A percentile compares a stretch with the other conserved stretches of the same genome.
Conservation (phyloP, 257 asterid genomes). For the Solanum ossicruentum region DNA sequence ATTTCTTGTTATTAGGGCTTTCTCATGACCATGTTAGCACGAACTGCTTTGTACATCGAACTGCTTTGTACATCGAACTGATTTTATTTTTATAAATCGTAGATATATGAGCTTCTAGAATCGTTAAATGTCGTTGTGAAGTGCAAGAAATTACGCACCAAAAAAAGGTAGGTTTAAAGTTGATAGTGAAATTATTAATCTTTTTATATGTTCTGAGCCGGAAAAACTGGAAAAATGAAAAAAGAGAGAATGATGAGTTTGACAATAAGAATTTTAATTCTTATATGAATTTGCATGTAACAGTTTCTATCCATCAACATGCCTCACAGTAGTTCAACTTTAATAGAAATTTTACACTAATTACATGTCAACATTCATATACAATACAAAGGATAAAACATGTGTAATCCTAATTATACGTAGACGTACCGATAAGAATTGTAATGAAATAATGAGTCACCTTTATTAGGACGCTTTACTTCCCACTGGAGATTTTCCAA, state of each 20-base stretch:
- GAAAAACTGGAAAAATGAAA: not conserved
- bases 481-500: too few species aligned
- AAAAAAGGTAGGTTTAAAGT: not conserved
- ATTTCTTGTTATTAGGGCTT: fast-evolving
- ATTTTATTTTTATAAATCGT: not conserved
- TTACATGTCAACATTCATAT: too few species aligned
- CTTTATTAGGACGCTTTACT: too few species aligned
- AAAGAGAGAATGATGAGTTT: not conserved
- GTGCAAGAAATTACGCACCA: not conserved
- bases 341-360: not conserved
- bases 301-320: not conserved
- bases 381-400: not conserved
- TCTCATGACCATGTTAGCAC: fast-evolving
- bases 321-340: not conserved
- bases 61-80: fast-evolving
- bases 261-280: not conserved
- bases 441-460: too few species aligned
- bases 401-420: not conserved
- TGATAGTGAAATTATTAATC: not conserved
- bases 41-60: not conserved
- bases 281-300: not conserved
- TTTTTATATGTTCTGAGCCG: not conserved
- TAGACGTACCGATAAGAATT: too few species aligned
- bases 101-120: not conserved
- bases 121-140: not conserved